Conservation (phyloP, 495 filamentous ascomycete genomes). For the Penicillium odoratum region DNA sequence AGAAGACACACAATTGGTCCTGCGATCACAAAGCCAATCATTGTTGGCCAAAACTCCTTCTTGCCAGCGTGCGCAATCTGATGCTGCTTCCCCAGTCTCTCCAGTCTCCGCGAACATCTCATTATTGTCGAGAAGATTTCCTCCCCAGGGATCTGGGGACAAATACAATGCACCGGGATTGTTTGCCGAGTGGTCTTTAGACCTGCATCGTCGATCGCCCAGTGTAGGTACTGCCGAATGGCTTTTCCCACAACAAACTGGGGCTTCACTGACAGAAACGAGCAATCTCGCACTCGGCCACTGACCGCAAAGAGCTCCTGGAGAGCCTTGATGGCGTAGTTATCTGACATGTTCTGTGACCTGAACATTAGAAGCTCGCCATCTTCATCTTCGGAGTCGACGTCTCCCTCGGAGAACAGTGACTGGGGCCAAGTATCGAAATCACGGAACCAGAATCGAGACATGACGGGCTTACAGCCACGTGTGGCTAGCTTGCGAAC, state of each 20-base stretch:
- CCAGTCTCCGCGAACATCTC: constrained; percentile 30
- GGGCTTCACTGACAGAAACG: constrained; percentile 23
- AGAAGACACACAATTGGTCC: constrained; percentile 45
- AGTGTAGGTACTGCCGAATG: constrained; percentile 42
- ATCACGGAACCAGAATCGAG: constrained; percentile 56
- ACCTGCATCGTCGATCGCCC: constrained; percentile 42
- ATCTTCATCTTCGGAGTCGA: constrained; percentile 16
- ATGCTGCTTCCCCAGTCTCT: constrained; percentile 30
- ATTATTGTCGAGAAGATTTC: constrained; percentile 29
- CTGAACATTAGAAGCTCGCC: constrained; percentile 47
- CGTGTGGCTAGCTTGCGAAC: constrained; percentile 57
- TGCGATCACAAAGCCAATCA: constrained; percentile 44
- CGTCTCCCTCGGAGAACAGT: constrained; percentile 46
- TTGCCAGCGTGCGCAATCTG: constrained; percentile 2
- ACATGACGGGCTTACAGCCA: constrained; percentile 60
- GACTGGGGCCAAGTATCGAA: constrained; percentile 59
- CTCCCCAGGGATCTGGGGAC: constrained; percentile 31
- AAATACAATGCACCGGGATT: constrained; percentile 37
- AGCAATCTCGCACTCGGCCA: constrained; percentile 42
- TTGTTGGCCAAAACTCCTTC: constrained; percentile 19
- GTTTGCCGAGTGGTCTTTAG: constrained; percentile 19
- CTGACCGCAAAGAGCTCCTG: constrained; percentile 37
- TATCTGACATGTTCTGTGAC: constrained; percentile 31
- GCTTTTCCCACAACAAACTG: constrained; percentile 33
- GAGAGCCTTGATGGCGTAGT: constrained; percentile 43